A percentile compares a stretch with the other conserved stretches of the same genome.
Evolutionary conservation across 2,329 filamentous ascomycete species (phyloP).

Genomic region (Fusarium liriodendri): DNA sequence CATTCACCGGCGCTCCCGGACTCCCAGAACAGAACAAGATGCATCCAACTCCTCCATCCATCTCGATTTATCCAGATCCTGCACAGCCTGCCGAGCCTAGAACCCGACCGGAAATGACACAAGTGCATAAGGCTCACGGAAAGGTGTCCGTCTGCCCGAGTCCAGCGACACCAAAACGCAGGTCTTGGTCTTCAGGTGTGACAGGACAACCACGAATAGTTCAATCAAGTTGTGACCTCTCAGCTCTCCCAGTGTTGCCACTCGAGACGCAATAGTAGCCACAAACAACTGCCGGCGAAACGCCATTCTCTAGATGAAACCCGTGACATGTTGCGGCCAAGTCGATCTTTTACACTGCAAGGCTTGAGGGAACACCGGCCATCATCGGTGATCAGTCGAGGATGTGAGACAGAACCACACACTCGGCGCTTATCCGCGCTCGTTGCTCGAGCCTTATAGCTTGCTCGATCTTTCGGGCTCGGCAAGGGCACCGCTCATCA

Average conservation of each 20-base stretch:
- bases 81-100: constrained; percentile 22
- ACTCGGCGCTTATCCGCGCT: neutral
- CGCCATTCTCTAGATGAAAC: constrained; percentile 5
- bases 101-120: constrained; percentile 22
- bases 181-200: neutral
- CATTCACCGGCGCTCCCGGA: constrained; percentile 21
- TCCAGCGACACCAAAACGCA: neutral
- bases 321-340: neutral
- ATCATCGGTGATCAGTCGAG: neutral
- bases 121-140: constrained; percentile 8
- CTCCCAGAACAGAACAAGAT: neutral
- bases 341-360: neutral
- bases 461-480: constrained; percentile 48
- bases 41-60: constrained; percentile 10
- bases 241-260: constrained; percentile 12
- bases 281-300: constrained; percentile 13
- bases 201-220: neutral
- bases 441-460: constrained; percentile 45
- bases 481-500: constrained; percentile 68
- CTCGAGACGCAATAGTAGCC: constrained; percentile 6
- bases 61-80: constrained; percentile 26
- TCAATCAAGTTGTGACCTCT: neutral
- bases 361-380: neutral
- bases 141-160: constrained; percentile 4
- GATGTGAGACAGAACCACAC: neutral